Conservation (phyloP, 768 basidiomycete species). For the Hygrophoropsis aurantiaca region DNA sequence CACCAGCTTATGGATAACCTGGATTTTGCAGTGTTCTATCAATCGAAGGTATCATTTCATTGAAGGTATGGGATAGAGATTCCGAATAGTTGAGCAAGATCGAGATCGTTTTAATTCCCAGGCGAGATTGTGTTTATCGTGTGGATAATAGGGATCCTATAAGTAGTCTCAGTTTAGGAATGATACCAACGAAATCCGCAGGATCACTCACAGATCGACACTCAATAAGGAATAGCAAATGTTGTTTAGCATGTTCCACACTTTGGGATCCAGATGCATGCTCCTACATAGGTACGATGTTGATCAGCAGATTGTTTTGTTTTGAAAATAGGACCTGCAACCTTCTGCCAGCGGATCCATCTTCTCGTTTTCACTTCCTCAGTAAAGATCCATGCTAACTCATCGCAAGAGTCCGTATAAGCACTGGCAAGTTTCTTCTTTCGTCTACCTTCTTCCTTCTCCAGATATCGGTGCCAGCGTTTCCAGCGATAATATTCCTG, state of each 20-base stretch:
- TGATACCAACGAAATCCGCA: not conserved
- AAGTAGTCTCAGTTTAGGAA: not conserved
- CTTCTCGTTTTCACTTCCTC: conserved; percentile 37
- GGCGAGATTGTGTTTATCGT: conserved; percentile 32
- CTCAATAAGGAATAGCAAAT: conserved; percentile 23
- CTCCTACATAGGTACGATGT: not conserved
- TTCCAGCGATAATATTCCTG: conserved; percentile 43
- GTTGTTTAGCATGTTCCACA: conserved; percentile 22
- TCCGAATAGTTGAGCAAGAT: conserved; percentile 35
- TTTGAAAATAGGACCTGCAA: conserved; percentile 4
- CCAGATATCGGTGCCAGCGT: conserved; percentile 45
- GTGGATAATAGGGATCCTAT: conserved; percentile 40
- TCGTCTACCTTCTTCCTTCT: conserved; percentile 35
- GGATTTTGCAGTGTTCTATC: too few species aligned
- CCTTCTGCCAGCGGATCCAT: conserved; percentile 36
- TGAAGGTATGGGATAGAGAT: conserved; percentile 22
- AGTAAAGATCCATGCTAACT: conserved; percentile 34
- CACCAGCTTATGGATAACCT: too few species aligned
- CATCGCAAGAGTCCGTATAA: conserved; percentile 31
- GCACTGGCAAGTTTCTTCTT: conserved; percentile 30
- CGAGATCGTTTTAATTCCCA: conserved; percentile 44
- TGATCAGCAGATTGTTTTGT: not conserved
- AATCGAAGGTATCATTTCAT: too few species aligned
- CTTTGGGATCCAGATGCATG: not conserved
- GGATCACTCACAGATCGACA: conserved; percentile 30